These are phyloP conservation scores for Neonectria ditissima DNA, from an alignment of 2,329 filamentous ascomycete genomes.

Conservation along the genomic window DNA sequence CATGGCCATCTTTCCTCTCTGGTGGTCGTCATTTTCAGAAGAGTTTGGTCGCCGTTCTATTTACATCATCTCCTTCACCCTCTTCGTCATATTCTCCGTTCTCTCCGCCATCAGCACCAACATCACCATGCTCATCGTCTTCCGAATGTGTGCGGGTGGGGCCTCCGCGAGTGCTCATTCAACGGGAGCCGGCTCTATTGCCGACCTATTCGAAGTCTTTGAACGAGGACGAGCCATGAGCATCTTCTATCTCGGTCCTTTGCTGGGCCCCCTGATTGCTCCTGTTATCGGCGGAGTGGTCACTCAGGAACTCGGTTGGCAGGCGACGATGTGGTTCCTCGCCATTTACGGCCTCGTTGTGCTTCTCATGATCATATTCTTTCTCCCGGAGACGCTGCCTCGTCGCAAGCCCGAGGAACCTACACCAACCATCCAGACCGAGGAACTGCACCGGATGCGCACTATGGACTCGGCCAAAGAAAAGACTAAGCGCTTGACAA, in stretches of 20 bases:
- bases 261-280: slow-evolving; percentile 79
- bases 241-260: slow-evolving; percentile 82
- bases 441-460: slow-evolving; percentile 60
- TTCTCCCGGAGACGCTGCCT: slow-evolving; percentile 74
- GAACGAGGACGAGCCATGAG: slow-evolving; percentile 86
- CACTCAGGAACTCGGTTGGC: slow-evolving; percentile 77
- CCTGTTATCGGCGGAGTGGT: slow-evolving; percentile 82
- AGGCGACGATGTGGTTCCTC: slow-evolving; percentile 82
- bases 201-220: slow-evolving; percentile 80
- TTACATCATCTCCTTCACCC: slow-evolving; percentile 78
- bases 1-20: slow-evolving; percentile 87
- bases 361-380: slow-evolving; percentile 67
- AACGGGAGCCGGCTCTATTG: slow-evolving; percentile 85
- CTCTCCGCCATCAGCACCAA: slow-evolving; percentile 76
- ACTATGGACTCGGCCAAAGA: slow-evolving; percentile 71
- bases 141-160: slow-evolving; percentile 79
- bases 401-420: slow-evolving; percentile 44
- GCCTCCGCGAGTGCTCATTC: slow-evolving; percentile 85
- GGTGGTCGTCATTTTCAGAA: slow-evolving; percentile 89
- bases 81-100: slow-evolving; percentile 79
- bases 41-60: slow-evolving; percentile 79
- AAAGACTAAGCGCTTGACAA: slow-evolving; percentile 65
- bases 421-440: slow-evolving; percentile 8
- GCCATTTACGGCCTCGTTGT: slow-evolving; percentile 74
- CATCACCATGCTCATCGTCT: slow-evolving; percentile 81